Base-by-base conservation (phyloP, 768 basidiomycete genomes). In the Sarcomyxa edulis region DNA sequence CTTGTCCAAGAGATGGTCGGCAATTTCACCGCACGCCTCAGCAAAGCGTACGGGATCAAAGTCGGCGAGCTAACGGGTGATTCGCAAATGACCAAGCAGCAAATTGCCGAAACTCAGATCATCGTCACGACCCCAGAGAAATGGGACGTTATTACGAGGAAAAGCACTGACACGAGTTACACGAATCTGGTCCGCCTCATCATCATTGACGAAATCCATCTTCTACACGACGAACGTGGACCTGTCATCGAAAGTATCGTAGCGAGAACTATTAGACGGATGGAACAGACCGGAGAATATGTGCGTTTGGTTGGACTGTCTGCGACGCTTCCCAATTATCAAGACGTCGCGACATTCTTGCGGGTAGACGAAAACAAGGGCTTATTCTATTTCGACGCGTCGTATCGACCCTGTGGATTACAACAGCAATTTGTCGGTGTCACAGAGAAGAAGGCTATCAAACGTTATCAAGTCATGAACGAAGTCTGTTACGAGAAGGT, bases 401-500 rank as follows among this genome's bases (percentile, higher is more conserved):
- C 89, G 0, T 95, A 89, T 54, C 76, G 96, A 27, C 95, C 95
- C 14, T 97, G 96, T 53, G 88, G 84, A 3, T 81, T 99, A 14
- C 90, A 94, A 53, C 94, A 97, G 52, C 90, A 96, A 53, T 97
- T 98, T 62, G 81, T 98, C 43, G 96, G 96, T 28, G 81, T 99
- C 42, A 97, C 95, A 1, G 96, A 98, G 70, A 98, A 97, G 74
- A 98, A 96, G 60, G 96, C 96, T 0, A 97, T 98, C 72, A 97
- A 95, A 60, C 81, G 96, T 5, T 92, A 94, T 55, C 95, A 97
- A 58, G 81, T 97, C 45, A 95, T 90, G 75, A 99, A 99, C 61
- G 94, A 98, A 56, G 93, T 98, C 15, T 95, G 94, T 62, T 99
- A 99, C 67, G 95, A 98, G 61, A 99, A 98, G 66, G 86, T 97